Percentiles rank a stretch among this genome's conserved stretches.
phyloP scores from a whole-genome alignment of 257 asterid genomes.

The Primulina huaijiensis region DNA sequence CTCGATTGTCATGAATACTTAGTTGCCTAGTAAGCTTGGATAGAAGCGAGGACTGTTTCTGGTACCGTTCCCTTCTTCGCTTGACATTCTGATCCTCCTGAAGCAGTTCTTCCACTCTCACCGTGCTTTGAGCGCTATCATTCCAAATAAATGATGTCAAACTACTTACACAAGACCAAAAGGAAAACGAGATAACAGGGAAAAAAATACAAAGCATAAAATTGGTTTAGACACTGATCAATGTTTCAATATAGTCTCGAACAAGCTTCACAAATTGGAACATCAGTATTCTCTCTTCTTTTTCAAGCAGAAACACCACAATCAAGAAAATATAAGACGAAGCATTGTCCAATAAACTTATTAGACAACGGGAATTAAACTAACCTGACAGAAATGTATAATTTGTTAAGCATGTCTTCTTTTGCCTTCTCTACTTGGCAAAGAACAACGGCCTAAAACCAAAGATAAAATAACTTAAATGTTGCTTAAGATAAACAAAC shows the following conservation, averaged over 20 bases:
- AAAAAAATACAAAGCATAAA: not conserved
- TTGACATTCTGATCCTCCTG: slow-evolving; percentile 78
- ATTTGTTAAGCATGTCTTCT: slow-evolving; percentile 83
- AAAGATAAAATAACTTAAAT: slow-evolving; percentile 18
- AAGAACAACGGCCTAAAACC: slow-evolving; percentile 74
- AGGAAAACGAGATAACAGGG: not conserved
- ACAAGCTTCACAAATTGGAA: not conserved
- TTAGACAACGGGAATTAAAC: slow-evolving; percentile 2
- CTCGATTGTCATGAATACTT: slow-evolving; percentile 68
- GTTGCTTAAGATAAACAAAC: slow-evolving; percentile 10
- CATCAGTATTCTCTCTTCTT: not conserved
- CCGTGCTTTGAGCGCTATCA: slow-evolving; percentile 60
- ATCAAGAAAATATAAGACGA: not conserved
- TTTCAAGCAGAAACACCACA: not conserved
- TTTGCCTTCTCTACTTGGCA: slow-evolving; percentile 87
- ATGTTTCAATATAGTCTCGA: not conserved
- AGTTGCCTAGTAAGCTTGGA: slow-evolving; percentile 73
- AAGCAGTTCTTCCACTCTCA: slow-evolving; percentile 70
- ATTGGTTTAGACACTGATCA: slow-evolving; percentile 1
- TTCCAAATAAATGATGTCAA: slow-evolving; percentile 21
- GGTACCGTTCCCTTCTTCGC: slow-evolving; percentile 57
- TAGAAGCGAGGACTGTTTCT: slow-evolving; percentile 73
- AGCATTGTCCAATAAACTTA: not conserved
- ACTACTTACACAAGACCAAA: not conserved
- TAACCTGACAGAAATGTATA: slow-evolving; percentile 76